Conservation (phyloP, 306 rosid species). For the Prunus mume region DNA sequence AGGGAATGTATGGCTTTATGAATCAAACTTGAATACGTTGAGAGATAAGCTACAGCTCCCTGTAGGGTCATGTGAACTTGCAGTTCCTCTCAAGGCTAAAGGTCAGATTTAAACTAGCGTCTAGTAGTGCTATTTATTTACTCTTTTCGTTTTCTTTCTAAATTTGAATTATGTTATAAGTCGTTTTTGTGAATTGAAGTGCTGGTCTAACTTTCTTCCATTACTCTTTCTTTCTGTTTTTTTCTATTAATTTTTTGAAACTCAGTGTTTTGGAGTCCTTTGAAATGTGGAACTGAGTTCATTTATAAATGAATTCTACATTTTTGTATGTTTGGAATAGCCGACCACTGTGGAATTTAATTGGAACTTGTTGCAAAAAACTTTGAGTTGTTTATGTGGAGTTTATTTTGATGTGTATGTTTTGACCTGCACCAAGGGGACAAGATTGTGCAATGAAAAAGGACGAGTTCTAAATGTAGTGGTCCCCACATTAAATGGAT, state of each 20-base stretch:
- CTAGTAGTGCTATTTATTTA: background rate
- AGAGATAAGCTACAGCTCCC: constrained; percentile 76
- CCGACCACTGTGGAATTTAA: background rate
- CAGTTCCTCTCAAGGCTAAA: constrained; percentile 75
- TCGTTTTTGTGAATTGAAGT: background rate
- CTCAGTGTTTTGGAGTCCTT: background rate
- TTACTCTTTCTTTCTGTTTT: no score
- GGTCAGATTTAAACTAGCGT: constrained; percentile 43
- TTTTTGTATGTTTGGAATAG: constrained; percentile 1
- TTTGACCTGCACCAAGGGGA: background rate
- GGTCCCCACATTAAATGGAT: background rate
- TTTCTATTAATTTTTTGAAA: background rate
- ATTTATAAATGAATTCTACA: background rate
- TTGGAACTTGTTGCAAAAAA: background rate
- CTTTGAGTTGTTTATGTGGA: background rate
- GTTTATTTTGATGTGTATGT: background rate
- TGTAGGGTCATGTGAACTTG: constrained; percentile 88
- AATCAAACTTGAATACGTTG: constrained; percentile 63
- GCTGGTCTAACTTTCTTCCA: background rate
- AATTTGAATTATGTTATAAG: background rate
- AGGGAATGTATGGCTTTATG: constrained; percentile 77
- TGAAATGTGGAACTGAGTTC: background rate
- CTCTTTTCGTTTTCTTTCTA: background rate
- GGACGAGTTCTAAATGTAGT: background rate
- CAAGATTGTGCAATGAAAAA: background rate